Base-by-base conservation (phyloP, 164 flowering plant genomes). In the Vitis amurensis region DNA sequence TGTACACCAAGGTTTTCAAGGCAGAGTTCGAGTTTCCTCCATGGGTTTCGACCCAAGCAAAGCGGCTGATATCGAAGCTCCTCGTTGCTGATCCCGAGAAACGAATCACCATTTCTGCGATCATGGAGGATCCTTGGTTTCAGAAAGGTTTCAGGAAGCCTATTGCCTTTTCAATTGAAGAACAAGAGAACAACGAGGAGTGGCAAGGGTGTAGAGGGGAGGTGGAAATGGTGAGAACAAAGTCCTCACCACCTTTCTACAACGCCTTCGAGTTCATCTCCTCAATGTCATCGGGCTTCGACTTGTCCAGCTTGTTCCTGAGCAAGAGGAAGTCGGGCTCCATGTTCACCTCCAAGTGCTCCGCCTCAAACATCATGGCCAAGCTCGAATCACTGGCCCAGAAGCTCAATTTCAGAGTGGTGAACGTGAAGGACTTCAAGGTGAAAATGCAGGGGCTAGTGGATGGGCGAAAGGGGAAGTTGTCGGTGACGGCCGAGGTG, bases 201-300 rank as follows among this genome's bases (percentile, higher is more conserved):
- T 66, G 55, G 1, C 51, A 19, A 9, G 51, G 1, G 30, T 16
- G 9, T 2, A 16, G 44, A 4, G 71, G 31, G 0, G 76, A 55
- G 10, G 0, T 59, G 11, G 73, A 73, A 27, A 47, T 73, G 29
- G 55, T 8, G 51, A 58, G 51, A 30, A 50, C 84, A 30, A 74
- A 66, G 62, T 56, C 79, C 3, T 61, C 82, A 6, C 90, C 88
- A 0, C 84, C 81, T 1, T 83, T 83, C 55, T 83, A 61, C 67
- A 86, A 88, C 16, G 91, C 89, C 0, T 84, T 88, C 49, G 87
- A 88, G 57, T 72, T 86, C 68, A 81, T 88, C 11, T 84, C 89
- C 0, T 83, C 89, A 0, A 81, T 87, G 84, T 86, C 89, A 0
- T 79, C 85, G 1, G 91, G 91, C 8, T 88, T 88, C 48, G 88